These are phyloP conservation scores for Saksenaea oblongispora DNA, from an alignment of 371 early-diverging fungal genomes.

Conservation along the genomic window DNA sequence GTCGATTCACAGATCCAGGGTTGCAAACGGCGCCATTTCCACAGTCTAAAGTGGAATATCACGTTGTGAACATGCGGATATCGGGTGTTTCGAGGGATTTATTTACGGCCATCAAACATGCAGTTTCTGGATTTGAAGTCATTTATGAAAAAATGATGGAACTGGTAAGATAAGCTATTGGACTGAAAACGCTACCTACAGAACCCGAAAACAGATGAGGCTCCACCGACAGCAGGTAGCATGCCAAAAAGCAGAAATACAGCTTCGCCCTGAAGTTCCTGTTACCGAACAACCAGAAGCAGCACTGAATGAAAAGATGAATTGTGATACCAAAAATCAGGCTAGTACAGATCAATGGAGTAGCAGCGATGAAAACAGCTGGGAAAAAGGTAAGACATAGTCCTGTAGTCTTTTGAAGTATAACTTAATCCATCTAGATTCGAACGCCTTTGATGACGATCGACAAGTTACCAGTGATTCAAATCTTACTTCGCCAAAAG, in stretches of 20 bases:
- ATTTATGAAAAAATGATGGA: constrained; percentile 40
- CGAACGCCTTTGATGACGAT: neutral
- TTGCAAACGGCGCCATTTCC: neutral
- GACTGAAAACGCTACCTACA: neutral
- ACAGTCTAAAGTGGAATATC: constrained; percentile 1
- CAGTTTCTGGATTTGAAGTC: constrained; percentile 32
- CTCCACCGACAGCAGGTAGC: constrained; percentile 5
- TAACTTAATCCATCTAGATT: neutral
- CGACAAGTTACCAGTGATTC: neutral
- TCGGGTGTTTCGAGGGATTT: constrained; percentile 35
- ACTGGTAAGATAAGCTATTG: constrained; percentile 27
- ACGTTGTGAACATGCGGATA: constrained; percentile 28
- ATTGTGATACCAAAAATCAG: neutral
- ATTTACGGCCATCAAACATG: constrained; percentile 36
- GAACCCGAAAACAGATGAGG: neutral
- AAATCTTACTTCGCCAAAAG: neutral
- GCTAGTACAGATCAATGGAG: constrained; percentile 11
- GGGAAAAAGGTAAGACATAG: constrained; percentile 23
- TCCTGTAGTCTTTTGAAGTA: neutral
- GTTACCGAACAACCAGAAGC: constrained; percentile 7
- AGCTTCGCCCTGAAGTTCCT: neutral
- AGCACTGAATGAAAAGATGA: constrained; percentile 6
- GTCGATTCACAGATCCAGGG: constrained; percentile 26
- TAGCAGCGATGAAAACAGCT: constrained; percentile 19
- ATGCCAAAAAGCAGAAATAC: neutral